Conservation (phyloP, 805 yeast genomes). For the Sugiyamaella lignohabitans region DNA sequence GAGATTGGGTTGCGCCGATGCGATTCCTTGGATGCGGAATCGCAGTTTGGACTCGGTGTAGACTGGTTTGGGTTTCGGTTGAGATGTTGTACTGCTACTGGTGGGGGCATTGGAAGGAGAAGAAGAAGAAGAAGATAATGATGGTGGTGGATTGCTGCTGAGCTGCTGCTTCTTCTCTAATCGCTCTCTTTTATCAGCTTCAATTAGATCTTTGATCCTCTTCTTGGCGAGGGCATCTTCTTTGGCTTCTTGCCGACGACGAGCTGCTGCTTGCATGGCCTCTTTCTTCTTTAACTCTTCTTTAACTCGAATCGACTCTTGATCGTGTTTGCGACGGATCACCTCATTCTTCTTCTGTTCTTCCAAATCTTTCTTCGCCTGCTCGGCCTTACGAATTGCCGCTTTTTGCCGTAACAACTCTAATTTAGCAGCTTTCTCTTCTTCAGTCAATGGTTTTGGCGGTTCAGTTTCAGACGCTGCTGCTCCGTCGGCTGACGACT, state of each 20-base stretch:
- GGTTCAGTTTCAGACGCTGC: constrained; percentile 1
- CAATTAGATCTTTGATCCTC: constrained; percentile 30
- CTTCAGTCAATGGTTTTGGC: constrained; percentile 23
- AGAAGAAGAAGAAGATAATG: constrained; percentile 17
- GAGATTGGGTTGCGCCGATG: constrained; percentile 17
- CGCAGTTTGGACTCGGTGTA: constrained; percentile 24
- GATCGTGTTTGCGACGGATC: constrained; percentile 26
- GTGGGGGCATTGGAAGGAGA: constrained; percentile 9
- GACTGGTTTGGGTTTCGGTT: constrained; percentile 10
- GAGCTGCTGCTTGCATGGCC: constrained; percentile 29
- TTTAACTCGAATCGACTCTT: constrained; percentile 23
- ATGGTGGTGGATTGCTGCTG: constrained; percentile 3
- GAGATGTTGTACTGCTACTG: neutral
- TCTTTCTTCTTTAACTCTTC: constrained; percentile 30
- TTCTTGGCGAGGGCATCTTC: constrained; percentile 30
- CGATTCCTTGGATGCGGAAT: constrained; percentile 17
- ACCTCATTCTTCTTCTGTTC: constrained; percentile 27
- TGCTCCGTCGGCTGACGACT: neutral
- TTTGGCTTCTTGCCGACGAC: constrained; percentile 25
- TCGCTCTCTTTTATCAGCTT: constrained; percentile 32
- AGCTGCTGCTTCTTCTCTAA: constrained; percentile 10
- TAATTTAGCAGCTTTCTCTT: constrained; percentile 27
- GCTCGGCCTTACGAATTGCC: constrained; percentile 26
- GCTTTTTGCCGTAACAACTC: constrained; percentile 29
- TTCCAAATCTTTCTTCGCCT: constrained; percentile 27